A percentile compares a stretch with the other conserved stretches of the same genome.
Conservation (phyloP, 306 rosid species). For the Fragaria ananassa region DNA sequence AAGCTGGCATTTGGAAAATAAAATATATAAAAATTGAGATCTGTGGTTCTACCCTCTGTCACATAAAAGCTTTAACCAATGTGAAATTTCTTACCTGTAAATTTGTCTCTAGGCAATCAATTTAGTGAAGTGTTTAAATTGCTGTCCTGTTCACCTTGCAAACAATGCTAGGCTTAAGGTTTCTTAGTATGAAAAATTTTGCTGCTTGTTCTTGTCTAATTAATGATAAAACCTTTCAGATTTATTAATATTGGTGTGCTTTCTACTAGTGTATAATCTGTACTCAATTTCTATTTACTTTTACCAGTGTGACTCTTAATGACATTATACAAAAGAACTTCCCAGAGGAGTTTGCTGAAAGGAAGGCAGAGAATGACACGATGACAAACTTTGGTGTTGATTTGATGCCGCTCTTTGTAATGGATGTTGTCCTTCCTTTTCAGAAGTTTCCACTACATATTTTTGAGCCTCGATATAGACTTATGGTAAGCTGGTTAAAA, state of each 20-base stretch:
- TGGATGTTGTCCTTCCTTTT: conserved; percentile 95
- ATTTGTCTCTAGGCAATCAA: conserved; percentile 16
- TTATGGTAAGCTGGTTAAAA: conserved; percentile 68
- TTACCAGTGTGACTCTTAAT: conserved; percentile 85
- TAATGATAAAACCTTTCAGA: conserved; percentile 10
- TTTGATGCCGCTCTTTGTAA: conserved; percentile 94
- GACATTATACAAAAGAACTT: conserved; percentile 86
- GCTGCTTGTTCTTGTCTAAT: conserved; percentile 5
- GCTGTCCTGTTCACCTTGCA: conserved; percentile 4
- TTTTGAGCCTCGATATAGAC: conserved; percentile 98
- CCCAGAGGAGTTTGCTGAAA: conserved; percentile 90
- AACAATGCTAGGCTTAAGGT: conserved; percentile 13
- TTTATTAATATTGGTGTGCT: conserved; percentile 8
- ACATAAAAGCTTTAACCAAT: conserved; percentile 3
- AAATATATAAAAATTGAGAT: conserved; percentile 15
- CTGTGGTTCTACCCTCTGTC: conserved; percentile 3
- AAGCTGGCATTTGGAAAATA: not conserved
- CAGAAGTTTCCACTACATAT: conserved; percentile 90
- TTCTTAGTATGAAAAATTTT: not conserved
- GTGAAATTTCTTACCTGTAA: not conserved
- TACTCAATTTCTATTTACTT: conserved; percentile 22
- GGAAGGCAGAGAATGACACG: conserved; percentile 71
- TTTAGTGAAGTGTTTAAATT: conserved; percentile 1
- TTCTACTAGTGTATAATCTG: not conserved
- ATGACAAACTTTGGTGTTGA: conserved; percentile 66